phyloP scores from a whole-genome alignment of 257 asterid genomes.

The Capsicum baccatum region DNA sequence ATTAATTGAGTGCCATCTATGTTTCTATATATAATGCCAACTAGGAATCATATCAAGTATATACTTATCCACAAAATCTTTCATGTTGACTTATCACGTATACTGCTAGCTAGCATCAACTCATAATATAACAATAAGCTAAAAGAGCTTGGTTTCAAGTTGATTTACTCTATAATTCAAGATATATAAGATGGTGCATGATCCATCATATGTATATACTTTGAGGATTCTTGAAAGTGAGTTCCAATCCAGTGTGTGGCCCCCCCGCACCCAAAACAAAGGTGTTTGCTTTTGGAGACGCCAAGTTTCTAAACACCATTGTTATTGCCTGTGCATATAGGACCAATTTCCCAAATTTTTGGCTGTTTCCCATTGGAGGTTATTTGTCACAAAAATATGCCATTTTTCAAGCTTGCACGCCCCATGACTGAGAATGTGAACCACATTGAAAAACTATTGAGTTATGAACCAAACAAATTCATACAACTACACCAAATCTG shows the following conservation, averaged over 20 bases:
- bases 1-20: not conserved
- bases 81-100: not conserved
- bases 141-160: not conserved
- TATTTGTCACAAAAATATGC: not conserved
- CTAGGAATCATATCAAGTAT: not conserved
- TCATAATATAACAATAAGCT: not conserved
- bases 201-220: not conserved
- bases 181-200: not conserved
- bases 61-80: not conserved
- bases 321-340: constrained; percentile 1
- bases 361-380: not conserved
- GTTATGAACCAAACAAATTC: too few relatives aligned
- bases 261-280: not conserved
- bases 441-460: too few relatives aligned
- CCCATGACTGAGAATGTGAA: too few relatives aligned
- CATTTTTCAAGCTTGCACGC: not conserved
- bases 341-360: not conserved
- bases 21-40: not conserved
- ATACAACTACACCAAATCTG: too few relatives aligned
- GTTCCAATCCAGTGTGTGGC: not conserved
- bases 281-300: constrained; percentile 3
- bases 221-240: constrained; percentile 22
- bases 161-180: not conserved
- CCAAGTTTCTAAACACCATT: constrained; percentile 25
- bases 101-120: not conserved